These are phyloP conservation scores for Fusarium sp. DNA, from an alignment of 2,329 filamentous ascomycete genomes.

Conservation along the genomic window DNA sequence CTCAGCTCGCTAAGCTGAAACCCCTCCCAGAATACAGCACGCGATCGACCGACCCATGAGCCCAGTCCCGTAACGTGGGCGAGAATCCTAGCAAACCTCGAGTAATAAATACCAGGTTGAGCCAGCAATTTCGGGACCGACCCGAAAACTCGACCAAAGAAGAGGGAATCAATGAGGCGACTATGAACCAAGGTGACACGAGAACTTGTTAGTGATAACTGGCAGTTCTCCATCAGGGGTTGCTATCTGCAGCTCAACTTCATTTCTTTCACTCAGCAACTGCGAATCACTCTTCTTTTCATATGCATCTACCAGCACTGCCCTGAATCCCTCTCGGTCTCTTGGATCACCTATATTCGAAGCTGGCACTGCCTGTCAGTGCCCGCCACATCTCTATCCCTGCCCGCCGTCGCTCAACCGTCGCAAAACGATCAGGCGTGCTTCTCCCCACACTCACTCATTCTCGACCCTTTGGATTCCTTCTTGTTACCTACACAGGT, in stretches of 20 bases:
- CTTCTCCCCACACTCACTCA: background rate
- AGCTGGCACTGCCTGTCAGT: constrained; percentile 9
- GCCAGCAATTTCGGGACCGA: constrained; percentile 15
- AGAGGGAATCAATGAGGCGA: constrained; percentile 30
- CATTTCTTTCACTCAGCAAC: constrained; percentile 3
- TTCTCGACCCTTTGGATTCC: background rate
- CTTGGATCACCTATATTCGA: background rate
- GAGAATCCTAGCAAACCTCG: constrained; percentile 21
- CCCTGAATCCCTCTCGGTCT: constrained; percentile 2
- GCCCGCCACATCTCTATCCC: constrained; percentile 5
- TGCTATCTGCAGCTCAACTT: background rate
- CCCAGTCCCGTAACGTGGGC: constrained; percentile 17
- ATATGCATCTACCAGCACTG: constrained; percentile 3
- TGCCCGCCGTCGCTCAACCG: constrained; percentile 1
- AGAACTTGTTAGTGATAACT: background rate
- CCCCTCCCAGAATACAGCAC: background rate
- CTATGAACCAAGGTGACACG: constrained; percentile 32
- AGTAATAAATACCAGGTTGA: constrained; percentile 23
- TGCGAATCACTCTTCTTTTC: constrained; percentile 1
- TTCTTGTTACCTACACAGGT: background rate
- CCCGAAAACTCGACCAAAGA: constrained; percentile 2
- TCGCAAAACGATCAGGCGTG: constrained; percentile 5
- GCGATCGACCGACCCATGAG: constrained; percentile 19
- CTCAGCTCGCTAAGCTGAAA: constrained; percentile 29
- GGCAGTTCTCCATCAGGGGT: background rate